A percentile compares a stretch with the other conserved stretches of the same genome.
Evolutionary conservation across 2,329 filamentous ascomycete species (phyloP).

Genomic region (Neonectria sp.): DNA sequence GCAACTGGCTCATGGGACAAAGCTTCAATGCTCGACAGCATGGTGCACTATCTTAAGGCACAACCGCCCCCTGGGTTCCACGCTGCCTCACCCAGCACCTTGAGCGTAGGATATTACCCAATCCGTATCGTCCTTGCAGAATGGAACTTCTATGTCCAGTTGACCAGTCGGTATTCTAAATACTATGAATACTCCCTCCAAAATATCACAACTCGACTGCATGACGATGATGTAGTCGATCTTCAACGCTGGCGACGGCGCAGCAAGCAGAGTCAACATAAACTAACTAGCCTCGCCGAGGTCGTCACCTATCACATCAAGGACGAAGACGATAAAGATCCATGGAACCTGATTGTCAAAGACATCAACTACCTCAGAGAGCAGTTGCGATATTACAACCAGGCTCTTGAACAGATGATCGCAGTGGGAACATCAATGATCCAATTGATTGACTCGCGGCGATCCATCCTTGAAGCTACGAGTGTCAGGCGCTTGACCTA

Average conservation of each 20-base stretch:
- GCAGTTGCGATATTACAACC: slow-evolving; percentile 30
- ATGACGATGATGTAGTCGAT: slow-evolving; percentile 37
- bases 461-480: slow-evolving; percentile 27
- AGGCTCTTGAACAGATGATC: slow-evolving; percentile 37
- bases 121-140: slow-evolving; percentile 36
- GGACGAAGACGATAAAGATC: not conserved
- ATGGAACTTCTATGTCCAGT: slow-evolving; percentile 37
- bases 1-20: not conserved
- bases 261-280: slow-evolving; percentile 34
- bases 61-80: slow-evolving; percentile 1
- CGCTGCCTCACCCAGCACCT: slow-evolving; percentile 13
- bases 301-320: not conserved
- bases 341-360: not conserved
- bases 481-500: slow-evolving; percentile 26
- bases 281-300: slow-evolving; percentile 22
- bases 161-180: slow-evolving; percentile 38
- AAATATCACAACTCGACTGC: slow-evolving; percentile 26
- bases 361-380: not conserved
- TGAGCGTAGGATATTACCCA: slow-evolving; percentile 36
- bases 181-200: slow-evolving; percentile 38
- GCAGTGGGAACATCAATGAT: slow-evolving; percentile 27
- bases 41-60: slow-evolving; percentile 21
- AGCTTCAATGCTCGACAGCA: slow-evolving; percentile 13
- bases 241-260: slow-evolving; percentile 41
- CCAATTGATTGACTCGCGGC: slow-evolving; percentile 38